These are phyloP conservation scores for Scedosporium apiospermum DNA, from an alignment of 2,329 filamentous ascomycete species.

Conservation along the genomic window DNA sequence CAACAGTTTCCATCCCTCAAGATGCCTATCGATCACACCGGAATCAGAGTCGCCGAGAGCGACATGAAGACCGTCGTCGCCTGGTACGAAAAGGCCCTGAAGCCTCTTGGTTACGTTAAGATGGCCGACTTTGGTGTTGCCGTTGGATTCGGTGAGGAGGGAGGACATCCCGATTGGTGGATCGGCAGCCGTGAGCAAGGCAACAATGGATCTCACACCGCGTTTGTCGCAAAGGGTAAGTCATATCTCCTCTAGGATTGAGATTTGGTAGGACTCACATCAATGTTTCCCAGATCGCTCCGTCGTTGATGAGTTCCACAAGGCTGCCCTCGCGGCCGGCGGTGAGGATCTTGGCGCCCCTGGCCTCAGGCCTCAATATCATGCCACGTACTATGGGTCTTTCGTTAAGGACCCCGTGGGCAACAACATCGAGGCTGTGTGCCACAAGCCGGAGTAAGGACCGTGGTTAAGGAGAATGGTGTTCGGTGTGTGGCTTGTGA, in stretches of 20 bases:
- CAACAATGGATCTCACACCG: background rate
- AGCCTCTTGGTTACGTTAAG: slow-evolving; percentile 25
- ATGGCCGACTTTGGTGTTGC: slow-evolving; percentile 16
- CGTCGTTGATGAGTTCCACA: slow-evolving; percentile 34
- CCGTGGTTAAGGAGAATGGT: no score
- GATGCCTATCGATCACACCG: slow-evolving; percentile 27
- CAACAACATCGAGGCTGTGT: slow-evolving; percentile 42
- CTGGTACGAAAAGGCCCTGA: slow-evolving; percentile 25
- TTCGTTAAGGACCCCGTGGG: slow-evolving; percentile 40
- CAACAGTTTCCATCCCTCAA: background rate
- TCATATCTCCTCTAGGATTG: background rate
- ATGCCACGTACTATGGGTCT: slow-evolving; percentile 37
- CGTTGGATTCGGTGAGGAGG: slow-evolving; percentile 9
- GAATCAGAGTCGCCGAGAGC: slow-evolving; percentile 18
- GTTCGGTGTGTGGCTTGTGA: no score
- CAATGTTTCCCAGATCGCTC: slow-evolving; percentile 21
- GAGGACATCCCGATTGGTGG: background rate
- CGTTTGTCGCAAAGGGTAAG: background rate
- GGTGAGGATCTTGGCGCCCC: slow-evolving; percentile 39
- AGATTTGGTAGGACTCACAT: background rate
- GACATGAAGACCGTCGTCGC: slow-evolving; percentile 18
- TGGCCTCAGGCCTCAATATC: slow-evolving; percentile 32
- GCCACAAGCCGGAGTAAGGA: slow-evolving; percentile 3
- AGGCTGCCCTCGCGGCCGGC: slow-evolving; percentile 29
- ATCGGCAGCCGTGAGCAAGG: background rate